Conservation (phyloP, 169 alveolate species). For the Plasmodium gonderi region DNA sequence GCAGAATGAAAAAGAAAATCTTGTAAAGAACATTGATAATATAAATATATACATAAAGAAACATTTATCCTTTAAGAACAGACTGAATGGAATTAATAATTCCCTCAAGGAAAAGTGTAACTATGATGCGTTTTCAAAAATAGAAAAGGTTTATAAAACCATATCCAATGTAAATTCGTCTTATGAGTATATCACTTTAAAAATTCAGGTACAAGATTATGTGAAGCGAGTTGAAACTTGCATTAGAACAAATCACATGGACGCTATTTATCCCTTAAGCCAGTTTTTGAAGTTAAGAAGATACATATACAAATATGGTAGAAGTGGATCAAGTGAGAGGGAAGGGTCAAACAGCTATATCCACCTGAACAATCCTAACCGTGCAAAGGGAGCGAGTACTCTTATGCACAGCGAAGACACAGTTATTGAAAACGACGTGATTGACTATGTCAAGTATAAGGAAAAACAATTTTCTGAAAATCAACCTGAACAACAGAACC, state of each 20-base stretch:
- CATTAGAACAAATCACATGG: conserved; percentile 9
- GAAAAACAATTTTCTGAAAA: conserved; percentile 8
- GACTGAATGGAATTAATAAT: conserved; percentile 22
- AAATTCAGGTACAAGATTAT: conserved; percentile 26
- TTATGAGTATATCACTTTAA: conserved; percentile 35
- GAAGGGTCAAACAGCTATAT: neutral
- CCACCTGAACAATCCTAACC: neutral
- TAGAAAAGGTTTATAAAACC: conserved; percentile 45
- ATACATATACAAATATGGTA: conserved; percentile 26
- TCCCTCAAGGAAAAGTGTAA: conserved; percentile 59
- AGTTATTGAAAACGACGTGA: conserved; percentile 41
- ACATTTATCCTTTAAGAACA: conserved; percentile 40
- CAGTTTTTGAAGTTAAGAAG: conserved; percentile 47
- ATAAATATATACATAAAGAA: conserved; percentile 53
- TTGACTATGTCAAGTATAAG: conserved; percentile 43
- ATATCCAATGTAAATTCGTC: conserved; percentile 49
- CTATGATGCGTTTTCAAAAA: conserved; percentile 49
- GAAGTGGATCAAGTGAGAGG: neutral
- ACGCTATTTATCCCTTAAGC: conserved; percentile 19
- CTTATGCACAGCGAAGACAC: conserved; percentile 10
- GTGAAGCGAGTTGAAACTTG: conserved; percentile 15
- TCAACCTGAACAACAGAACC: neutral
- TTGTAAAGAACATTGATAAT: conserved; percentile 42
- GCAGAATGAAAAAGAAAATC: conserved; percentile 59
- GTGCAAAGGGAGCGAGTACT: neutral